These are phyloP conservation scores for Protoeuglena noctilucae DNA, from an alignment of 139 green algal species.

Conservation along the genomic window DNA sequence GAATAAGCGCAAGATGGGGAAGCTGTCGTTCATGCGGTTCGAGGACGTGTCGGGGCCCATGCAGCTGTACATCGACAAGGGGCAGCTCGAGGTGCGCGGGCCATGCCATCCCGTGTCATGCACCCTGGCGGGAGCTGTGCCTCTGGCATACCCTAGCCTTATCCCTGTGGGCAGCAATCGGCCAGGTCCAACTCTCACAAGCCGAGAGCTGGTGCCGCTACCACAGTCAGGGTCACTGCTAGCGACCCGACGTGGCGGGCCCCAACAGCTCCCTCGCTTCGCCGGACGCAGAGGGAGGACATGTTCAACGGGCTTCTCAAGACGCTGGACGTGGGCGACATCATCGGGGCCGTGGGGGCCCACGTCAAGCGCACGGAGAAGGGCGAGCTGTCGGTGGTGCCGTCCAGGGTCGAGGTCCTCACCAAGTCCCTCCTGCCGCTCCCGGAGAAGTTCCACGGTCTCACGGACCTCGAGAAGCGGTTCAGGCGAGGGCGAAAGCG, in stretches of 20 bases:
- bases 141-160: too few relatives aligned
- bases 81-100: slow-evolving; percentile 16
- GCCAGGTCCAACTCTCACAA: too few relatives aligned
- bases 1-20: slow-evolving; percentile 80
- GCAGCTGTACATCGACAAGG: slow-evolving; percentile 68
- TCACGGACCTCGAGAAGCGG: slow-evolving; percentile 86
- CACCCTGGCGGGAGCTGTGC: too few relatives aligned
- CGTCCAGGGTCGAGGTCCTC: slow-evolving; percentile 43
- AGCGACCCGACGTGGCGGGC: too few relatives aligned
- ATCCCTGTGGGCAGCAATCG: too few relatives aligned
- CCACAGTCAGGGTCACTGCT: too few relatives aligned
- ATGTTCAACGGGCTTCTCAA: slow-evolving; percentile 59
- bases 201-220: too few relatives aligned
- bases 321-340: slow-evolving; percentile 76
- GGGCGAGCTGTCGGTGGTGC: slow-evolving; percentile 72
- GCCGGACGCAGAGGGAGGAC: too few relatives aligned
- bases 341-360: slow-evolving; percentile 50
- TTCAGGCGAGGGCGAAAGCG: slow-evolving; percentile 71
- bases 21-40: slow-evolving; percentile 87
- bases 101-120: too few relatives aligned
- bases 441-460: slow-evolving; percentile 95
- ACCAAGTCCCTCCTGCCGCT: slow-evolving; percentile 90
- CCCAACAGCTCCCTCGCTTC: too few relatives aligned
- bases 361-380: slow-evolving; percentile 82
- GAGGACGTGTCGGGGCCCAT: slow-evolving; percentile 56